Evolutionary conservation across 306 rosid genomes (phyloP).

Genomic region (Biancaea sappan): DNA sequence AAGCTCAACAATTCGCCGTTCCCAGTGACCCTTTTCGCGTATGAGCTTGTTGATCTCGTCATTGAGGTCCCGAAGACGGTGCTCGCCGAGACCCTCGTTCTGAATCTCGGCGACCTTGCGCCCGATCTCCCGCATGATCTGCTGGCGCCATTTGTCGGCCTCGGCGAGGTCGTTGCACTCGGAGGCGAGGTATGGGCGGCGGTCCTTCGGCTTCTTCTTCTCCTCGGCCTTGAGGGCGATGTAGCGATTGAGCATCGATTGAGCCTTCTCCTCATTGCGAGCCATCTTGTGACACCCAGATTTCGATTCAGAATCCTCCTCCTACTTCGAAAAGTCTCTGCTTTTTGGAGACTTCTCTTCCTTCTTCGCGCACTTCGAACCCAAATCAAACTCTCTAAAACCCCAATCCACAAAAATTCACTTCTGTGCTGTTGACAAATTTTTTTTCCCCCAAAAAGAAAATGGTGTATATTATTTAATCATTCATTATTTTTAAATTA

Average conservation of each 20-base stretch:
- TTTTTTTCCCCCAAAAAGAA: too few species aligned
- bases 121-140: constrained; percentile 94
- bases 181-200: constrained; percentile 72
- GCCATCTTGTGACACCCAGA: constrained; percentile 55
- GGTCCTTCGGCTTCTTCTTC: constrained; percentile 92
- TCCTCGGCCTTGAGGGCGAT: constrained; percentile 82
- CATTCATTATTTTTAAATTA: too few species aligned
- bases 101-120: constrained; percentile 98
- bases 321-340: not conserved
- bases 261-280: constrained; percentile 57
- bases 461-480: too few species aligned
- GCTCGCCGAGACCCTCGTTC: constrained; percentile 93
- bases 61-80: constrained; percentile 94
- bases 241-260: constrained; percentile 75
- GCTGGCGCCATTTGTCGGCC: constrained; percentile 91
- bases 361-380: not conserved
- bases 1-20: constrained; percentile 82
- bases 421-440: too few species aligned
- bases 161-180: constrained; percentile 96
- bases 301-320: not conserved
- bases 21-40: constrained; percentile 83
- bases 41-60: constrained; percentile 95
- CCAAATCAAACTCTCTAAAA: not conserved
- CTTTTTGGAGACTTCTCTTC: too few species aligned
- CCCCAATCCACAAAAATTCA: not conserved